Percentiles rank a stretch among this genome's conserved stretches.
Evolutionary conservation across 805 yeast genomes (phyloP).

Genomic region (Candida xiaguanensis): DNA sequence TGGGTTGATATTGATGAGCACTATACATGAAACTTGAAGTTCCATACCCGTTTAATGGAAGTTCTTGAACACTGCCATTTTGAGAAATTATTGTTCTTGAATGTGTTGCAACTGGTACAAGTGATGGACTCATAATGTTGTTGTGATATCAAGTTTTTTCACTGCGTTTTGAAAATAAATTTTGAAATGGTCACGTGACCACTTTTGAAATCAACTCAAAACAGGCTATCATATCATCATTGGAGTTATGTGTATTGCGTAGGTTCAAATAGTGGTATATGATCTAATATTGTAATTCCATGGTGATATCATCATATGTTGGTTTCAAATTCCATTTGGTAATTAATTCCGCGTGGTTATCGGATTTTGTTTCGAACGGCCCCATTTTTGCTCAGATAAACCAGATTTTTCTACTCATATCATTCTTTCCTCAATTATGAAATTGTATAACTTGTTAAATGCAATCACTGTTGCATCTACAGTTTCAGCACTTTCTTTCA

Average conservation of each 20-base stretch:
- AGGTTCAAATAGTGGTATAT: too few relatives aligned
- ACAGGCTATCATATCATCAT: not conserved
- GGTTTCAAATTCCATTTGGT: not conserved
- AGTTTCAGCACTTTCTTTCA: constrained; percentile 1
- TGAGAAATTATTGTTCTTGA: constrained; percentile 8
- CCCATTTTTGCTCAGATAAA: not conserved
- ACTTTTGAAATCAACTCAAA: too few relatives aligned
- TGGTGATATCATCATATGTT: too few relatives aligned
- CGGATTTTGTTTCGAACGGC: not conserved
- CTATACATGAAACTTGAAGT: constrained; percentile 1
- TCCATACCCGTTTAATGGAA: constrained; percentile 2
- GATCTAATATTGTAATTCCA: too few relatives aligned
- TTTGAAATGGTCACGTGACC: constrained; percentile 1
- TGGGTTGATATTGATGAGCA: constrained; percentile 8
- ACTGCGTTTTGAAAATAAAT: not conserved
- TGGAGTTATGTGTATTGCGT: not conserved
- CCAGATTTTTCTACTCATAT: not conserved
- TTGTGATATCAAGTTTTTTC: not conserved
- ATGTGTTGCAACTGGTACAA: constrained; percentile 8
- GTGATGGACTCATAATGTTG: constrained; percentile 5
- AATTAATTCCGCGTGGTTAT: not conserved
- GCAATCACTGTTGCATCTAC: constrained; percentile 4
- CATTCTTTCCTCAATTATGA: constrained; percentile 4
- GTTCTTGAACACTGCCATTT: constrained; percentile 5
- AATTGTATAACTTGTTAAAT: constrained; percentile 1